phyloP scores from a whole-genome alignment of 805 yeast genomes.

The Hyphopichia homilentoma region DNA sequence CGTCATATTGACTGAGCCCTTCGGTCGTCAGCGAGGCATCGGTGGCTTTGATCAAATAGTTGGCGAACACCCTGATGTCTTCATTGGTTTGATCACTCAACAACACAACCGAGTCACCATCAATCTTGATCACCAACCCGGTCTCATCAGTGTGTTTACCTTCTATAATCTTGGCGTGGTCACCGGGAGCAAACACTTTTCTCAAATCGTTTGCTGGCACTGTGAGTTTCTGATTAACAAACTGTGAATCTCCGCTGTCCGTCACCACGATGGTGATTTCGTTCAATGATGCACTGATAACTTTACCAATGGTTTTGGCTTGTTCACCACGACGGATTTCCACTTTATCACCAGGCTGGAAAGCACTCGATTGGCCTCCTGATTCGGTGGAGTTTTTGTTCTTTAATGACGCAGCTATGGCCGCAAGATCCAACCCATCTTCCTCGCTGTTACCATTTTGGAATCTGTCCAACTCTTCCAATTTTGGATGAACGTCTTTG shows the following conservation, averaged over 20 bases:
- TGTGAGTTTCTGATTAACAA: constrained; percentile 61
- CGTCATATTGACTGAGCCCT: constrained; percentile 74
- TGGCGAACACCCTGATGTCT: constrained; percentile 90
- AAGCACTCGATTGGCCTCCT: constrained; percentile 35
- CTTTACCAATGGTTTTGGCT: constrained; percentile 80
- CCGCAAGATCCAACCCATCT: constrained; percentile 76
- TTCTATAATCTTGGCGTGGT: constrained; percentile 86
- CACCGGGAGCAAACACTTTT: constrained; percentile 86
- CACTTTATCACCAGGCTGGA: constrained; percentile 93
- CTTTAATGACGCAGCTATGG: constrained; percentile 83
- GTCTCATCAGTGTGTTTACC: constrained; percentile 94
- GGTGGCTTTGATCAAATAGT: constrained; percentile 86
- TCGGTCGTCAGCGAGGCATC: constrained; percentile 61
- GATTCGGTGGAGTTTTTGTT: constrained; percentile 32
- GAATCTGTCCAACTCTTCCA: constrained; percentile 84
- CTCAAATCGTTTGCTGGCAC: constrained; percentile 80
- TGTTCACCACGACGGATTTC: constrained; percentile 93
- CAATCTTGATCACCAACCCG: constrained; percentile 83
- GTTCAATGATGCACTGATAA: constrained; percentile 57
- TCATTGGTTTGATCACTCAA: constrained; percentile 84
- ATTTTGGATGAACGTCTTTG: constrained; percentile 76
- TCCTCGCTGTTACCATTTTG: constrained; percentile 73
- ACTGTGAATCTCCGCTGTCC: constrained; percentile 53
- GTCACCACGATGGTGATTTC: constrained; percentile 51
- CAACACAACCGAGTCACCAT: constrained; percentile 82